Base-by-base conservation (phyloP, 2,329 filamentous ascomycete species). In the Cordyceps javanica region DNA sequence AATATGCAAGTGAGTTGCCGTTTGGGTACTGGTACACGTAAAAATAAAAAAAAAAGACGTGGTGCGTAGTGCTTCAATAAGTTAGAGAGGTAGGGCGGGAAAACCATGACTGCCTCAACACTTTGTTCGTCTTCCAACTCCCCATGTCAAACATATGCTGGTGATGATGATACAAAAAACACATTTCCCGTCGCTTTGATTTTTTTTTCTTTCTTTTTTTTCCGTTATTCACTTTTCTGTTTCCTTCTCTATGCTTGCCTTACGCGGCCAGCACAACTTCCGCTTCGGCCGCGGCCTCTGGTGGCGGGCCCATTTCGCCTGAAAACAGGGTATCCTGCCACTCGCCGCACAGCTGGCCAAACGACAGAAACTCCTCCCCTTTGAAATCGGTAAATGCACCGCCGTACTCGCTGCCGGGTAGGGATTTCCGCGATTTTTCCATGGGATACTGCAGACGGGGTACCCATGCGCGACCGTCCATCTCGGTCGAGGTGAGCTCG, bases 311-410 rank as follows among this genome's bases (percentile, higher is more conserved):
- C 48, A 38, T 28, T 34, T 58, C 56, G 21, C 56, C 56, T 3
- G 38, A 38, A 23, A 58, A 42, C 11, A 58, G 32, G 2, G 11
- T 13, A 0, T 59, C 58, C 32, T 68, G 62, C 44, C 63, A 60
- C 21, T 64, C 50, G 9, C 61, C 60, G 54, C 70, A 72, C 14
- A 72, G 60, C 32, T 67, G 52, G 25, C 55, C 53, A 64, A 66
- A 71, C 9, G 62, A 44, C 9, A 70, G 42, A 51, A 69, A 72
- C 16, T 38, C 60, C 7, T 60, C 69, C 5, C 66, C 64, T 5
- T 62, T 11, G 3, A 62, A 58, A 10, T 65, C 62, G 1, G 65
- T 62, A 64, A 65, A 67, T 0, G 60, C 56, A 10, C 56, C 56
- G 25, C 56, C 56, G 32, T 52, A 58, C 49, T 58, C 48, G 41